Conservation (phyloP, 2,329 filamentous ascomycete species). For the Scedosporium dehoogii region DNA sequence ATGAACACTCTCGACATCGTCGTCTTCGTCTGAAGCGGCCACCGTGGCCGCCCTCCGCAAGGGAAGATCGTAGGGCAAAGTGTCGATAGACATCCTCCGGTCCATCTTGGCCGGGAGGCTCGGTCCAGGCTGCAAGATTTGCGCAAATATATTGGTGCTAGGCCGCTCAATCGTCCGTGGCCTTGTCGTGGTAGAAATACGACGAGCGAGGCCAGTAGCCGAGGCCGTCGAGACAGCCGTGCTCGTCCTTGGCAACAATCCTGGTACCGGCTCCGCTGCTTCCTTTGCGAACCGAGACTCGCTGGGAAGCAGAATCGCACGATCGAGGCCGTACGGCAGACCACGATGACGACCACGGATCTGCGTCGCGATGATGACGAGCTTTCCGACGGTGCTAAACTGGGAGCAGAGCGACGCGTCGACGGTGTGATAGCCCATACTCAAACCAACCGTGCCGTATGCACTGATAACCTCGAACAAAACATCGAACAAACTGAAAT, state of each 20-base stretch:
- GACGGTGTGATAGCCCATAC: slow-evolving; percentile 65
- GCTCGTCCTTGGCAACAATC: slow-evolving; percentile 22
- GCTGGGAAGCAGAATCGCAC: slow-evolving; percentile 49
- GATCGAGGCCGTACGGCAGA: slow-evolving; percentile 55
- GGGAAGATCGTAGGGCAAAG: slow-evolving; percentile 4
- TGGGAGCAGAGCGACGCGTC: slow-evolving; percentile 77
- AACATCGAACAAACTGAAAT: slow-evolving; percentile 59
- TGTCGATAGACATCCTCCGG: slow-evolving; percentile 7
- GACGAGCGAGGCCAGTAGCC: slow-evolving; percentile 12
- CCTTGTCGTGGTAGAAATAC: slow-evolving; percentile 20
- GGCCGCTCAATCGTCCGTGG: slow-evolving; percentile 24
- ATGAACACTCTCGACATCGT: not conserved
- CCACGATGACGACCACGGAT: slow-evolving; percentile 60
- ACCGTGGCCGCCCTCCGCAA: slow-evolving; percentile 6
- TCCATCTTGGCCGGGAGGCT: slow-evolving; percentile 20
- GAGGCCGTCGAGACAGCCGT: slow-evolving; percentile 21
- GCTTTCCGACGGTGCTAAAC: slow-evolving; percentile 64
- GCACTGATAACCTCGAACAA: slow-evolving; percentile 85
- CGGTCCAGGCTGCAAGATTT: slow-evolving; percentile 40
- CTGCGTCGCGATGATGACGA: slow-evolving; percentile 60
- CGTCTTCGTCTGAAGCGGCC: slow-evolving; percentile 6
- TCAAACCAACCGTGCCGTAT: slow-evolving; percentile 89
- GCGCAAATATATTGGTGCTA: slow-evolving; percentile 33
- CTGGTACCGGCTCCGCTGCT: slow-evolving; percentile 33
- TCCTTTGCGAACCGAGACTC: slow-evolving; percentile 46